These are phyloP conservation scores for Mycoemilia scoparia DNA, from an alignment of 192 early-diverging fungal genomes.

Conservation along the genomic window DNA sequence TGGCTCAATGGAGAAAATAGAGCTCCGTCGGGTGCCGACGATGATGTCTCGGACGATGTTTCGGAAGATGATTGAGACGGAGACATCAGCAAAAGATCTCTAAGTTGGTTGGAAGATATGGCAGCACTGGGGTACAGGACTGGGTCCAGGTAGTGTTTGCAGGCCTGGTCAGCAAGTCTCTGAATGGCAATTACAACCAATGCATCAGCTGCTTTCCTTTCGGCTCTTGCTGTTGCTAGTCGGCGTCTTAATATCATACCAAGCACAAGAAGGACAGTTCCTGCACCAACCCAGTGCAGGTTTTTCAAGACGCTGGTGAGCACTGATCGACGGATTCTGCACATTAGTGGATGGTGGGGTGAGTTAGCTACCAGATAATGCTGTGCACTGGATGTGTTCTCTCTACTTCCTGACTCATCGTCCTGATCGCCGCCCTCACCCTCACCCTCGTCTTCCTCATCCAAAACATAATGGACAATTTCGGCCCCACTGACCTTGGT, in stretches of 20 bases:
- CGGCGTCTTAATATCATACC: conserved; percentile 12
- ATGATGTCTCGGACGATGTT: background rate
- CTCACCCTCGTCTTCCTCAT: conserved; percentile 8
- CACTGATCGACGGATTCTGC: conserved; percentile 7
- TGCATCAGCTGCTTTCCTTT: conserved; percentile 17
- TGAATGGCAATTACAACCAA: conserved; percentile 23
- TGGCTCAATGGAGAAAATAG: background rate
- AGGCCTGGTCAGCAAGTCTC: conserved; percentile 32
- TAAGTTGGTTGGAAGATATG: conserved; percentile 32
- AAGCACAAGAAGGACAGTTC: conserved; percentile 4
- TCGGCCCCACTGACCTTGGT: conserved; percentile 1
- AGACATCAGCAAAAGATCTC: conserved; percentile 32
- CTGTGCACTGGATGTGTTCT: background rate
- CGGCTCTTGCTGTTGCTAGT: conserved; percentile 12
- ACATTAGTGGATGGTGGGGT: conserved; percentile 9
- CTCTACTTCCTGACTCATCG: conserved; percentile 4
- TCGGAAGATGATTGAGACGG: conserved; percentile 7
- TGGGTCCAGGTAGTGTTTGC: conserved; percentile 31
- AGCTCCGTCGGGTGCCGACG: background rate
- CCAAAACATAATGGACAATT: conserved; percentile 7
- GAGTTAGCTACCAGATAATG: conserved; percentile 13
- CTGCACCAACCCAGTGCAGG: conserved; percentile 3
- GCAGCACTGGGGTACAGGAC: conserved; percentile 30
- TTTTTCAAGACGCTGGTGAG: conserved; percentile 13
- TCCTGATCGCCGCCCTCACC: background rate